Evolutionary conservation across 495 filamentous ascomycete species (phyloP).

Genomic region (Penicillium coprophilum): DNA sequence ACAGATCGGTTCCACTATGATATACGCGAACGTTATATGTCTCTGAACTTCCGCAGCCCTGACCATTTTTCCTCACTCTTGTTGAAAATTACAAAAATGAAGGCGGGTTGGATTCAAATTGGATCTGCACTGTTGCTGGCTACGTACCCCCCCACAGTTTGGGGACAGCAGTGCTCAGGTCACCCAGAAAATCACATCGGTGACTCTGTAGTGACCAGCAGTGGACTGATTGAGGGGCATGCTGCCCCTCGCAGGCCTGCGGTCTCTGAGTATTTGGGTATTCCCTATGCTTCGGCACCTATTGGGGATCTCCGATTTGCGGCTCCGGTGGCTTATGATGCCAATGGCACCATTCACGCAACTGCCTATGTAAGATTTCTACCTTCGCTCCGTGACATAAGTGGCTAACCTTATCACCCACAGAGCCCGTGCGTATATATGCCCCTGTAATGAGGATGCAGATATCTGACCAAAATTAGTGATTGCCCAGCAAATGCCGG

Average conservation of each 20-base stretch:
- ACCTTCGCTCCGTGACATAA: background rate
- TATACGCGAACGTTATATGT: background rate
- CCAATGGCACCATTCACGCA: slow-evolving; percentile 1
- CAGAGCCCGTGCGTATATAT: slow-evolving; percentile 4
- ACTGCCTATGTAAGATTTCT: background rate
- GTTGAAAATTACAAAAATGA: background rate
- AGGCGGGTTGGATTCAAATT: background rate
- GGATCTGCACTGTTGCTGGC: background rate
- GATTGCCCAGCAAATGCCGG: slow-evolving; percentile 7
- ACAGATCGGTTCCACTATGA: background rate
- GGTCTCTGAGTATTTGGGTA: slow-evolving; percentile 52
- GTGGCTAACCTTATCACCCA: background rate
- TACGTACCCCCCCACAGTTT: background rate
- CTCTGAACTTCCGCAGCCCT: background rate
- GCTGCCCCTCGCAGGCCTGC: slow-evolving; percentile 33
- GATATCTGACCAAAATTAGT: slow-evolving; percentile 1
- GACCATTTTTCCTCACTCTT: background rate
- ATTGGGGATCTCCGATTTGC: slow-evolving; percentile 50
- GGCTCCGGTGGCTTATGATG: slow-evolving; percentile 24
- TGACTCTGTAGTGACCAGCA: slow-evolving; percentile 19
- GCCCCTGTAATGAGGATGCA: background rate
- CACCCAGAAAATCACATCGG: slow-evolving; percentile 5
- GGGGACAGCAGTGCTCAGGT: background rate
- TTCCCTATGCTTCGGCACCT: slow-evolving; percentile 49
- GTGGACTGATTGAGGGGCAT: slow-evolving; percentile 49